Evolutionary conservation across 1,284 basidiomycete species (phyloP).

Genomic region (Neolentinus lepideus): DNA sequence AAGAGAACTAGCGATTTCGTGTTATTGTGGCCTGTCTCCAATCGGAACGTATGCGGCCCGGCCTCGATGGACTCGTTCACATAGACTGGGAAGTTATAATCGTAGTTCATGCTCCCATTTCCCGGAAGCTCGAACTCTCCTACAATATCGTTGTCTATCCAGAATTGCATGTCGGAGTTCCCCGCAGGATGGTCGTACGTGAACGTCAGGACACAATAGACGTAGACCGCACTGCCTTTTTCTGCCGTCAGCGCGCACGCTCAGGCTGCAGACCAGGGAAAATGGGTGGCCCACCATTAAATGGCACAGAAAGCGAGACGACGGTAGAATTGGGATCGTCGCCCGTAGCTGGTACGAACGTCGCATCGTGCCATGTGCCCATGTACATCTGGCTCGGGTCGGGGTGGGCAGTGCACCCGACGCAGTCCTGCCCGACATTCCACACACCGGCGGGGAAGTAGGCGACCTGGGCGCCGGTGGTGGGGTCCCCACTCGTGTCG

Average conservation of each 20-base stretch:
- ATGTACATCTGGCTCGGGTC: not conserved
- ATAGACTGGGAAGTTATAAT: not conserved
- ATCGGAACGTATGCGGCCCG: not conserved
- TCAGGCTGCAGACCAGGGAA: not conserved
- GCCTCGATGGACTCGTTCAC: not conserved
- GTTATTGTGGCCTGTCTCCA: not conserved
- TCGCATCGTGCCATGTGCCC: not conserved
- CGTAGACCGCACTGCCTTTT: conserved; percentile 20
- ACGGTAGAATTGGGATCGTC: not conserved
- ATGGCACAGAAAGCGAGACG: not conserved
- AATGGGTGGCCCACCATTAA: not conserved
- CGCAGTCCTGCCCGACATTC: not conserved
- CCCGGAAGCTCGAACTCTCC: conserved; percentile 16
- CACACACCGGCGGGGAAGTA: not conserved
- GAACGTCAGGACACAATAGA: conserved; percentile 22
- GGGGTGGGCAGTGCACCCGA: not conserved
- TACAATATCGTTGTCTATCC: conserved; percentile 23
- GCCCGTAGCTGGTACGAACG: not conserved
- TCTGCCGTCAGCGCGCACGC: not conserved
- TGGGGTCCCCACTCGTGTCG: not conserved
- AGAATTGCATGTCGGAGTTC: conserved; percentile 27
- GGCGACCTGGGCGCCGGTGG: not conserved
- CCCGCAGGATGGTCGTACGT: conserved; percentile 13
- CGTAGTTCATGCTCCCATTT: not conserved
- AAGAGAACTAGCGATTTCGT: not conserved